These are phyloP conservation scores for Vaucheria bursata DNA, from an alignment of 352 stramenopile species.

Conservation along the genomic window DNA sequence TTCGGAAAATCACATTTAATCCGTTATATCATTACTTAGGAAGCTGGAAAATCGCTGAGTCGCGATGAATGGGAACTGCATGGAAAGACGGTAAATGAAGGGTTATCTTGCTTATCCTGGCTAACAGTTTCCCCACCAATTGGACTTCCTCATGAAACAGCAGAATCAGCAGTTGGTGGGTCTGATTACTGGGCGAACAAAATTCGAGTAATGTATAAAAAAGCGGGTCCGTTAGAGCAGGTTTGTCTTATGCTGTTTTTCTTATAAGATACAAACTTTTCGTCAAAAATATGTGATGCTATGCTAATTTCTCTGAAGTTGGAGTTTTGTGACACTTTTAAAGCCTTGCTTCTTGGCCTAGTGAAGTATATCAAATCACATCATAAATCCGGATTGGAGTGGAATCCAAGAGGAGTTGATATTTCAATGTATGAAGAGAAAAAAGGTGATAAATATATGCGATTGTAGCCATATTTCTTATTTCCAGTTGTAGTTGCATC, in stretches of 20 bases:
- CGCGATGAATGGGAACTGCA: constrained; percentile 62
- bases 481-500: too few relatives aligned
- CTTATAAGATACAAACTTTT: not conserved
- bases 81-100: constrained; percentile 62
- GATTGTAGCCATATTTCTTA: too few relatives aligned
- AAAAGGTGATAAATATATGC: not conserved
- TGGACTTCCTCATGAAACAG: constrained; percentile 72
- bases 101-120: constrained; percentile 54
- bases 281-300: not conserved
- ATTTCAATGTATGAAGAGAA: constrained; percentile 50
- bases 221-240: constrained; percentile 31
- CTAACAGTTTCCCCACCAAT: constrained; percentile 59
- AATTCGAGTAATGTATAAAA: constrained; percentile 89
- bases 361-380: constrained; percentile 85
- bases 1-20: constrained; percentile 12
- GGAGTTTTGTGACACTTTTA: constrained; percentile 82
- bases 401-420: constrained; percentile 67
- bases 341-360: constrained; percentile 76
- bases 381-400: constrained; percentile 85
- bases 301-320: too few relatives aligned
- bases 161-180: constrained; percentile 84
- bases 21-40: constrained; percentile 5
- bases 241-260: not conserved
- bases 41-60: constrained; percentile 11
- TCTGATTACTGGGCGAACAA: constrained; percentile 95